Base-by-base conservation (phyloP, 179 eudicot genomes). In the Patellifolia procumbens region DNA sequence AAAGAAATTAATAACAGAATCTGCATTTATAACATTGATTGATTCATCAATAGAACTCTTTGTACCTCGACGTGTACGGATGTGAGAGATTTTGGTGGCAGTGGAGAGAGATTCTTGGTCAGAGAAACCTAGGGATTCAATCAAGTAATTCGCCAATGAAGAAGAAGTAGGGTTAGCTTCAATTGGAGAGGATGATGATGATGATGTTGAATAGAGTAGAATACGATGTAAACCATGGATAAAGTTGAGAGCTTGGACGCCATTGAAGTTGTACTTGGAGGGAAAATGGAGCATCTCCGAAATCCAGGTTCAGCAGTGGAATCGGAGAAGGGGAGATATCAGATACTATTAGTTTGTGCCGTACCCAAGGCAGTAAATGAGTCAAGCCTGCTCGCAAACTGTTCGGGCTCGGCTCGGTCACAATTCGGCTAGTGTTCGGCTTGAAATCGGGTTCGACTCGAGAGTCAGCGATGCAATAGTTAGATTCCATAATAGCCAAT, bases 81-180 rank as follows among this genome's bases (percentile, higher is more conserved):
- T n/a, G 6, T 24, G 34, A 35, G 31, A 13, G 5, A 72, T 12
- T 20, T 11, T 55, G 63, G 63, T 29, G 15, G 76, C 53, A 22
- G 76, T 58, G 39, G 65, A 71, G 68, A 56, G 42, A 28, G 85
- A 70, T 74, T 63, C 35, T 64, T 82, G 76, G 15, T 63, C n/a
- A 8, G 82, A 75, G 35, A 82, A 82, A 9, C 80, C 80, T 7
- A 82, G 65, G 12, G 80, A 64, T 11, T 75, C 31, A 29, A 75
- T 60, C 77, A 82, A 71, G 51, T 60, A 80, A 39, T 43, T 24
- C 24, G 31, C 65, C 46, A 75, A 28, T 34, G 58, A 75, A 26
- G 77, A 58, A 5, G 76, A 42, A 10, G 72, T n/a, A 7, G 51
- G 31, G 5, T 10, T 45, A 5, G 35, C 68, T 63, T 51, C 59